Evolutionary conservation across 2,329 filamentous ascomycete genomes (phyloP), one percentile per base, ranked within the genome.

Genomic region (Fusarium verrucosum): DNA sequence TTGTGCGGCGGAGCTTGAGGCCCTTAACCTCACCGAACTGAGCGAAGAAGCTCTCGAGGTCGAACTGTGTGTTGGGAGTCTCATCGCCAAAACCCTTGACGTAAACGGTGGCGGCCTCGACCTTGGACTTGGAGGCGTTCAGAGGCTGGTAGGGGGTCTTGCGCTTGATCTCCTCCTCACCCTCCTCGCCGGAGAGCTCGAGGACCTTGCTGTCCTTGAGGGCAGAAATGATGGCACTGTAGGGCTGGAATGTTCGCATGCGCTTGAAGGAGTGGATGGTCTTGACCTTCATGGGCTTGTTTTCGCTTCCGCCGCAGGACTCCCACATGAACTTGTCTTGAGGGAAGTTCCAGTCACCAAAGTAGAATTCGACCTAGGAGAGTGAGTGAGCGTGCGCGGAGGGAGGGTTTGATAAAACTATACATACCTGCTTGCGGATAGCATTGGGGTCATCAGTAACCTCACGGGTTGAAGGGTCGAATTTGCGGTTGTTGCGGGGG

Each of bases 81-180:
- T 97, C 94, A 40, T 90, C 86, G 40, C 93, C 93, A 72, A 99
- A 99, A 45, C 94, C 94, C 83, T 98, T 99, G 71, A 87, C 92
- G 77, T 99, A 99, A 74, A 96, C 86, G 72, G 89, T 94, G 57
- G 89, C 85, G 58, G 86, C 84, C 77, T 94, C 89, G 54, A 86
- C 82, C 78, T 88, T 86, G 75, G 87, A 84, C 72, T 88, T 86
- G 67, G 85, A 79, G 64, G 86, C 84, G 58, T 83, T 81, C 60
- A 80, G 75, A 50, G 86, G 83, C 73, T 86, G 83, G 72, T 84
- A 89, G 49, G 94, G 83, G 20, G 84, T 81, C 83, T 93, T 96
- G 81, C 94, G 92, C 75, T 88, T 89, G 73, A 94, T 78, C 37
- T 79, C 83, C 85, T 95, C 88, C 65, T 88, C 78, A 60, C 88